Conservation (phyloP, 2,329 filamentous ascomycete species). For the Exophiala oligosperma region DNA sequence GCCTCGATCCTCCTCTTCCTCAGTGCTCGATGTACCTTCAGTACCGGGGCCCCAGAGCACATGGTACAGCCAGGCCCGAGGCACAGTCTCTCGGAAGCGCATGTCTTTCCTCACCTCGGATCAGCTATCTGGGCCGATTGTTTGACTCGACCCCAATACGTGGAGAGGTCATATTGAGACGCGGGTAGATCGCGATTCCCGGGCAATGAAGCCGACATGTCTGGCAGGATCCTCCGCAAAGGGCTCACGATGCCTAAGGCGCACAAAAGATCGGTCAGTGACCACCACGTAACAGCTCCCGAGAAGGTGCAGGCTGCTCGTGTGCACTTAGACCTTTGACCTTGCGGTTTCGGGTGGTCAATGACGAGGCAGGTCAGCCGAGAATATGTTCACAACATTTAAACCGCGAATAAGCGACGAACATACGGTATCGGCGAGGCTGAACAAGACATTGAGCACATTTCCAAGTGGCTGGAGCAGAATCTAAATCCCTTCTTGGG, state of each 20-base stretch:
- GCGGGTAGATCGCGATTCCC: constrained; percentile 78
- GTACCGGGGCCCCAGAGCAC: neutral
- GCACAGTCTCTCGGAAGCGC: neutral
- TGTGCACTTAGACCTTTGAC: neutral
- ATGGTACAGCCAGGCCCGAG: neutral
- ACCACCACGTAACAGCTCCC: neutral
- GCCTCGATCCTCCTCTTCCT: neutral
- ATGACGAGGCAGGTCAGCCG: neutral
- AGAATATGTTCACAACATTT: neutral
- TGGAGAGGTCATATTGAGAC: constrained; percentile 88
- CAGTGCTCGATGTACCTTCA: constrained; percentile 23
- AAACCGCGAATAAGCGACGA: too few relatives aligned
- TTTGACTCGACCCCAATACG: constrained; percentile 91
- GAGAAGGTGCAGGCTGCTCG: neutral
- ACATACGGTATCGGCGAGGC: too few relatives aligned
- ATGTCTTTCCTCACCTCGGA: constrained; percentile 71
- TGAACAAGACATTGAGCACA: too few relatives aligned
- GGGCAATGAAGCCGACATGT: constrained; percentile 63
- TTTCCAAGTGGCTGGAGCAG: too few relatives aligned
- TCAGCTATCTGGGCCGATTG: constrained; percentile 89
- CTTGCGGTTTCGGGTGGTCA: neutral
- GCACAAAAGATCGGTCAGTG: neutral
- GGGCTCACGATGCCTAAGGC: neutral
- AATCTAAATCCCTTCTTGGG: too few relatives aligned
- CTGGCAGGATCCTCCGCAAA: constrained; percentile 8